These are phyloP conservation scores for Phanerochaete sordida DNA, from an alignment of 768 basidiomycete genomes.

Conservation along the genomic window DNA sequence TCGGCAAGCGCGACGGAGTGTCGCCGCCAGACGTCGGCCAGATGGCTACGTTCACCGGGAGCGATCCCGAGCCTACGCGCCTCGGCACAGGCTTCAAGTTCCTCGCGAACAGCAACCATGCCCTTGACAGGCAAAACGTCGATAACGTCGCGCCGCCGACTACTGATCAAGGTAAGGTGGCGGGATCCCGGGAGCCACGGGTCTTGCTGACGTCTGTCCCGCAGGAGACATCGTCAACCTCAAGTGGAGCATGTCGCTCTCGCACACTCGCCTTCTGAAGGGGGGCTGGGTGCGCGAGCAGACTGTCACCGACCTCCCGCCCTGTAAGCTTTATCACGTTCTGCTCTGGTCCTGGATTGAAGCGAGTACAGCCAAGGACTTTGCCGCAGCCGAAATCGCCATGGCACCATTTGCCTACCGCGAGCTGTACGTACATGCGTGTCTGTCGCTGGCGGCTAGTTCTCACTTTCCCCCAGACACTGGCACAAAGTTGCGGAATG, in stretches of 20 bases:
- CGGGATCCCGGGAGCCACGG: neutral
- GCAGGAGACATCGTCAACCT: constrained; percentile 22
- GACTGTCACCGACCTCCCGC: constrained; percentile 23
- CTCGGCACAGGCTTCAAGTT: constrained; percentile 19
- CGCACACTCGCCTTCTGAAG: constrained; percentile 23
- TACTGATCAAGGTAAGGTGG: constrained; percentile 17
- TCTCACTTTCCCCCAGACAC: constrained; percentile 12
- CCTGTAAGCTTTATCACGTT: constrained; percentile 13
- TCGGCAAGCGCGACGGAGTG: constrained; percentile 19
- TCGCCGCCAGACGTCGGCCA: constrained; percentile 16
- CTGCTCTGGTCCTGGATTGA: neutral
- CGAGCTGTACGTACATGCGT: constrained; percentile 16
- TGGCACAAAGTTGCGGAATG: constrained; percentile 25
- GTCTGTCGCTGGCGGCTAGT: neutral
- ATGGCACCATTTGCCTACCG: constrained; percentile 21
- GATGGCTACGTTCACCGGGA: constrained; percentile 17
- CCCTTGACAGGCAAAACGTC: constrained; percentile 20
- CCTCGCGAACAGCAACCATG: constrained; percentile 19
- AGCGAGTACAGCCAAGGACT: constrained; percentile 15
- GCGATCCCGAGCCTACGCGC: constrained; percentile 20
- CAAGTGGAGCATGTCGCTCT: constrained; percentile 24
- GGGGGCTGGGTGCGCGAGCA: constrained; percentile 26
- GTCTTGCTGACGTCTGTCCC: neutral
- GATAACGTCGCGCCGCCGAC: constrained; percentile 23
- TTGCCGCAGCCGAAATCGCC: constrained; percentile 20